Base-by-base conservation (phyloP, 2,329 filamentous ascomycete species). In the Thyridium curvatum region DNA sequence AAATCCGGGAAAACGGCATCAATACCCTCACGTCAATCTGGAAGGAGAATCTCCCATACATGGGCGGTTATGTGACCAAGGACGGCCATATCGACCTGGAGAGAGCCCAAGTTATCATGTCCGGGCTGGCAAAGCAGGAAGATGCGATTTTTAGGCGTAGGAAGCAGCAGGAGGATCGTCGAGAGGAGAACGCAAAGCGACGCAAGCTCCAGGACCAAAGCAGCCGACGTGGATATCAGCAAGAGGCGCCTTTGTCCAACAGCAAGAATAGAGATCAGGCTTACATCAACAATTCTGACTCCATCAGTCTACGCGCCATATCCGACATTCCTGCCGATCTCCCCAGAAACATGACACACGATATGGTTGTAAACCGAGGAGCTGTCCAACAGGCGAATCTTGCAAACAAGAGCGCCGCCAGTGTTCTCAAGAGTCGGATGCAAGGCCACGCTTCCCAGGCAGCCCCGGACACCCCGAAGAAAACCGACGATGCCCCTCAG, bases 1-100 rank as follows among this genome's bases (percentile, higher is more conserved):
- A 97, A 60, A 97, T 98, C 59, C 81, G 93, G 44, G 93, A 98
- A 56, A 90, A 96, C 58, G 91, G 91, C 35, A 98, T 98, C 55
- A 91, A 98, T 57, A 94, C 90, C 1, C 71, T 98, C 40, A 94
- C 90, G 48, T 84, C 87, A n/a, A 93, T 98, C 40, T 98, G 94
- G 93, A 84, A 87, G 56, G 89, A 96, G 50, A 94, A 94, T 46
- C 70, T 97, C 15, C 84, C 89, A 4, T 61, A 76, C 30, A 96
- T 98, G 89, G 90, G 89, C 34, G 93, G 93, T 12, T 98, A 96
- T 60, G 75, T 98, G 37, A 98, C 93, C 32, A 91, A 94, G 56
- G 91, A 98, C 63, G 93, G 93, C 2, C 82, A 86, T 51, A 89
- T 97, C 44, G 85, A 97, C 57, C 75, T 98, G 41, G 78, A 82